Percentiles rank a stretch among this genome's conserved stretches.
Evolutionary conservation across 805 yeast genomes (phyloP).

Genomic region (Saturnispora bothae): DNA sequence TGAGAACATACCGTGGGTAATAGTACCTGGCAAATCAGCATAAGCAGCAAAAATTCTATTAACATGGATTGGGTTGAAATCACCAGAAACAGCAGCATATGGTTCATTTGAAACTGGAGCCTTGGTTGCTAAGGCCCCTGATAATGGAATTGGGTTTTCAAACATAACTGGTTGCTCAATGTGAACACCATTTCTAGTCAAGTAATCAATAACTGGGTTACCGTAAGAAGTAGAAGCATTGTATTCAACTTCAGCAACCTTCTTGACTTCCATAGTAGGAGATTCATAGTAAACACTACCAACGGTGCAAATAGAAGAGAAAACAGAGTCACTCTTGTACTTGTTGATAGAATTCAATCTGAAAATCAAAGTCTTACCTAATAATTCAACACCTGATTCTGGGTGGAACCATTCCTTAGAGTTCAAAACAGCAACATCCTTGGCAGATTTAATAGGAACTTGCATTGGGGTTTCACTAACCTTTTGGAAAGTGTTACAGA

Average conservation of each 20-base stretch:
- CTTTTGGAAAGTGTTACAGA: conserved; percentile 85
- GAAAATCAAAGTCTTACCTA: conserved; percentile 75
- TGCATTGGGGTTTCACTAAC: conserved; percentile 80
- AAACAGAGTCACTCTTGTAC: conserved; percentile 67
- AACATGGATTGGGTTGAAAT: conserved; percentile 96
- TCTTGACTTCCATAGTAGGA: conserved; percentile 81
- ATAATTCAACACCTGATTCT: conserved; percentile 57
- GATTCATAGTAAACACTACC: conserved; percentile 84
- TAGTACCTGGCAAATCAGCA: conserved; percentile 92
- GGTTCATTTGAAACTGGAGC: conserved; percentile 96
- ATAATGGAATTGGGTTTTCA: conserved; percentile 82
- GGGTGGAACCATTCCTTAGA: conserved; percentile 98
- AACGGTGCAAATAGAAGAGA: conserved; percentile 66
- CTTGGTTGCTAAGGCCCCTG: conserved; percentile 53
- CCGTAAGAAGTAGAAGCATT: conserved; percentile 91
- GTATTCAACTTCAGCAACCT: conserved; percentile 71
- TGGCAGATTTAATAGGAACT: conserved; percentile 57
- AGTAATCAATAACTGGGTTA: conserved; percentile 93
- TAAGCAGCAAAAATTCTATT: conserved; percentile 89
- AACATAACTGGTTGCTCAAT: conserved; percentile 89
- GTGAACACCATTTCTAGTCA: conserved; percentile 82
- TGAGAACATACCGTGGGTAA: conserved; percentile 98
- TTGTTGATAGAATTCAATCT: conserved; percentile 78
- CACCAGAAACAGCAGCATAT: conserved; percentile 96
- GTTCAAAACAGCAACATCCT: conserved; percentile 85